phyloP scores from a whole-genome alignment of 140 eudicot species.

The Erigeron philadelphicus region DNA sequence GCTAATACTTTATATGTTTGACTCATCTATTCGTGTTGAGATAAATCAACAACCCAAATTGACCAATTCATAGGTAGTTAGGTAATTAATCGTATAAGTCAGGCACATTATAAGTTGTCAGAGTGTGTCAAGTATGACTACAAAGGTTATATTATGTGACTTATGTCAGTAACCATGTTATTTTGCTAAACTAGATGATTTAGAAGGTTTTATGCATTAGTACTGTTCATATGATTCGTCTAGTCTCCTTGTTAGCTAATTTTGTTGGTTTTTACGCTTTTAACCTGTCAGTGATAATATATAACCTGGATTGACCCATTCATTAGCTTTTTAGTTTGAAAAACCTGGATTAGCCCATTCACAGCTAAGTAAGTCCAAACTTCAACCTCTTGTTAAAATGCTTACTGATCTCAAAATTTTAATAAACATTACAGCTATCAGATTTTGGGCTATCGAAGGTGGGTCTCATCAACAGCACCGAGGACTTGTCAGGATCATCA shows the following conservation, averaged over 20 bases:
- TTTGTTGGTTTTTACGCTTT: not conserved
- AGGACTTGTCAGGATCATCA: constrained; percentile 80
- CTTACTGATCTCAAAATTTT: constrained; percentile 27
- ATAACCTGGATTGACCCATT: not conserved
- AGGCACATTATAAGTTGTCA: too few species aligned
- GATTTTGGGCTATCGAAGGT: constrained; percentile 99
- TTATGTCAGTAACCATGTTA: too few species aligned
- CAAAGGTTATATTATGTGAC: too few species aligned
- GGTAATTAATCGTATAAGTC: too few species aligned
- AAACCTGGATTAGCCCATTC: too few species aligned
- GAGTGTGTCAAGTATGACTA: too few species aligned
- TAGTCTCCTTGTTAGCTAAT: not conserved
- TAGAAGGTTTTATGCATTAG: too few species aligned
- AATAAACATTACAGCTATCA: constrained; percentile 63
- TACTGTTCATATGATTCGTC: too few species aligned
- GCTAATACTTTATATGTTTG: not conserved
- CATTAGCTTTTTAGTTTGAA: too few species aligned
- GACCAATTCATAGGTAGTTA: too few species aligned
- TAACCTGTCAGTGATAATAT: not conserved
- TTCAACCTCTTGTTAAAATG: not conserved
- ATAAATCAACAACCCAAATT: too few species aligned
- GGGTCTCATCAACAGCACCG: constrained; percentile 95
- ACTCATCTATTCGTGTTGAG: not conserved
- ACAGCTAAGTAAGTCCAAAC: not conserved
- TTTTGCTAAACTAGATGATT: too few species aligned